A percentile compares a stretch with the other conserved stretches of the same genome.
These are phyloP conservation scores for Fusarium sp. DNA, from an alignment of 2,329 filamentous ascomycete species.

Conservation along the genomic window DNA sequence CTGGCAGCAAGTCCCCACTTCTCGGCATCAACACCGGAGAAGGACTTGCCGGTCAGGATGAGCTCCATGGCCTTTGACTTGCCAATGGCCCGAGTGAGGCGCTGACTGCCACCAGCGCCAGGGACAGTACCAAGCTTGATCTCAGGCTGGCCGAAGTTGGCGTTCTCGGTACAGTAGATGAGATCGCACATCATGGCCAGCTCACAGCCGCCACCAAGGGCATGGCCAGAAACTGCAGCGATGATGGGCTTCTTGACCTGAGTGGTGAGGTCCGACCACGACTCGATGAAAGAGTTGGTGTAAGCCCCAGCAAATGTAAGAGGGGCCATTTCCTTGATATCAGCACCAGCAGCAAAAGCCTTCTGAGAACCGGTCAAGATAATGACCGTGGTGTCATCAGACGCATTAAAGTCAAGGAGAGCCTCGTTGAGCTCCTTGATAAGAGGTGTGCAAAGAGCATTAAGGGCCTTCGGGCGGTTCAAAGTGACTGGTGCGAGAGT, in stretches of 20 bases:
- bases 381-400: slow-evolving; percentile 78
- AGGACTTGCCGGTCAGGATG: slow-evolving; percentile 86
- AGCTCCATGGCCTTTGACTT: slow-evolving; percentile 93
- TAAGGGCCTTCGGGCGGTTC: slow-evolving; percentile 94
- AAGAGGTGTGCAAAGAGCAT: slow-evolving; percentile 90
- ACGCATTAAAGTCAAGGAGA: slow-evolving; percentile 76
- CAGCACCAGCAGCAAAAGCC: slow-evolving; percentile 94
- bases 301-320: slow-evolving; percentile 91
- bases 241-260: slow-evolving; percentile 94
- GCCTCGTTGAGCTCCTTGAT: slow-evolving; percentile 90
- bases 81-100: slow-evolving; percentile 84
- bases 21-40: slow-evolving; percentile 85
- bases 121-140: slow-evolving; percentile 95
- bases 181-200: slow-evolving; percentile 98
- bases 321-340: slow-evolving; percentile 99
- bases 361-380: slow-evolving; percentile 89
- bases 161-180: slow-evolving; percentile 85
- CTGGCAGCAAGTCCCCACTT: slow-evolving; percentile 91
- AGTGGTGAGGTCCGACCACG: slow-evolving; percentile 88
- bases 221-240: slow-evolving; percentile 93
- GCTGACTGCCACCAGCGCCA: slow-evolving; percentile 90
- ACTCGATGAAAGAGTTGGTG: slow-evolving; percentile 91
- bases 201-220: slow-evolving; percentile 94
- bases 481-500: slow-evolving; percentile 76
- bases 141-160: slow-evolving; percentile 96